Conservation (phyloP, 2,329 filamentous ascomycete species). For the Diaporthe sp. region DNA sequence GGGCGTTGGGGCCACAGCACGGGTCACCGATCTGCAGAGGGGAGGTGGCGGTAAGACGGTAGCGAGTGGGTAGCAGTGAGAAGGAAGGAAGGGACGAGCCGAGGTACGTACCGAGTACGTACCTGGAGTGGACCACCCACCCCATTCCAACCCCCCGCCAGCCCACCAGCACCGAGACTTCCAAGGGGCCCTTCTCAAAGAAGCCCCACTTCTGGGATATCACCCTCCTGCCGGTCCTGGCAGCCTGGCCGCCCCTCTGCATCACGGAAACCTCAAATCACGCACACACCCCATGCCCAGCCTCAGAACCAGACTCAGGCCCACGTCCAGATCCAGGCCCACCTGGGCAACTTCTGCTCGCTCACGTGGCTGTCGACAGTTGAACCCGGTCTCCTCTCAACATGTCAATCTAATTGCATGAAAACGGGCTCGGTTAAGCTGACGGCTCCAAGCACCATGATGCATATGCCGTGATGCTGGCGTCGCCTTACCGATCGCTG, state of each 20-base stretch:
- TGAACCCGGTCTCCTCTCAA: slow-evolving; percentile 16
- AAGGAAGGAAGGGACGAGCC: slow-evolving; percentile 25
- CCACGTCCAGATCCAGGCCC: background rate
- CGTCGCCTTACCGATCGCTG: slow-evolving; percentile 10
- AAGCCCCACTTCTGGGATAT: background rate
- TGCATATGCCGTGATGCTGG: slow-evolving; percentile 15
- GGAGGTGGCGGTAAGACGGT: slow-evolving; percentile 24
- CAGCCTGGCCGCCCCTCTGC: slow-evolving; percentile 14
- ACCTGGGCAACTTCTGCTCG: slow-evolving; percentile 10
- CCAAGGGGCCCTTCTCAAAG: background rate
- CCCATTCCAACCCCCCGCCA: background rate
- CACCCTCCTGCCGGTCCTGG: slow-evolving; percentile 12
- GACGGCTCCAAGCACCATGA: slow-evolving; percentile 21
- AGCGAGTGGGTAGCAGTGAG: slow-evolving; percentile 24
- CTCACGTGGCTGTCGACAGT: slow-evolving; percentile 31
- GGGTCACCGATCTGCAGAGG: slow-evolving; percentile 5
- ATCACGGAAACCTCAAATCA: slow-evolving; percentile 22
- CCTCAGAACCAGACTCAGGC: background rate
- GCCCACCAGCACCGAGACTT: background rate
- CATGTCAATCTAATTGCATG: slow-evolving; percentile 27
- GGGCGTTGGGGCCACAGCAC: background rate
- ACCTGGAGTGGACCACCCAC: background rate
- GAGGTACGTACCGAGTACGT: slow-evolving; percentile 18
- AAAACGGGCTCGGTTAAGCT: slow-evolving; percentile 21
- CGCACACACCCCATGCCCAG: slow-evolving; percentile 19